A percentile compares a stretch with the other conserved stretches of the same genome.
These are phyloP conservation scores for Oldenlandia corymbosa DNA, from an alignment of 257 asterid species.

Conservation along the genomic window DNA sequence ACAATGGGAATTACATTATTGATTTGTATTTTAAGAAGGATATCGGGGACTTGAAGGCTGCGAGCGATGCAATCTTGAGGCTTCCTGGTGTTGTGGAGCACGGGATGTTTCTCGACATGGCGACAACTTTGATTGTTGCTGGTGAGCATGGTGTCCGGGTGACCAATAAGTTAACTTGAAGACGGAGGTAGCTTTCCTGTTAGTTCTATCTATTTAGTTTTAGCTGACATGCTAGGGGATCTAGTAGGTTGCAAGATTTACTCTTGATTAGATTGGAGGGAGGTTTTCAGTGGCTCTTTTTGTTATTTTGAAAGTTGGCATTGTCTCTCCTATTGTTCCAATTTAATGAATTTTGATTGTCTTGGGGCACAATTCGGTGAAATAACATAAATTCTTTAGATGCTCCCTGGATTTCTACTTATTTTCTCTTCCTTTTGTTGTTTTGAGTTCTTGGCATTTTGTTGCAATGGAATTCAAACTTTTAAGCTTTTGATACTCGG, in stretches of 20 bases:
- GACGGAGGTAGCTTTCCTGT: slow-evolving; percentile 12
- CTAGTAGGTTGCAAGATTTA: slow-evolving; percentile 1
- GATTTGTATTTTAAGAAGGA: slow-evolving; percentile 37
- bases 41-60: slow-evolving; percentile 36
- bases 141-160: slow-evolving; percentile 33
- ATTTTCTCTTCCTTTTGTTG: background rate
- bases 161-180: slow-evolving; percentile 26
- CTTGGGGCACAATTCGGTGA: slow-evolving; percentile 2
- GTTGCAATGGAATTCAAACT: background rate
- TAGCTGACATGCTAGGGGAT: slow-evolving; percentile 15
- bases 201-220: background rate
- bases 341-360: background rate
- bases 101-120: slow-evolving; percentile 46
- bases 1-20: slow-evolving; percentile 35
- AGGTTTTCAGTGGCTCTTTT: background rate
- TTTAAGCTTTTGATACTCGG: background rate
- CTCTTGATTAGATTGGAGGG: slow-evolving; percentile 1
- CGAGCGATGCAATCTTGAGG: slow-evolving; percentile 43
- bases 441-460: background rate
- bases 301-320: no score
- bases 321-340: background rate
- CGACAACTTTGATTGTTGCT: slow-evolving; percentile 39
- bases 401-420: background rate
- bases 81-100: slow-evolving; percentile 49
- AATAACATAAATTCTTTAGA: background rate